Conservation (phyloP, 345 rosid species). For the Iberis pinnata region DNA sequence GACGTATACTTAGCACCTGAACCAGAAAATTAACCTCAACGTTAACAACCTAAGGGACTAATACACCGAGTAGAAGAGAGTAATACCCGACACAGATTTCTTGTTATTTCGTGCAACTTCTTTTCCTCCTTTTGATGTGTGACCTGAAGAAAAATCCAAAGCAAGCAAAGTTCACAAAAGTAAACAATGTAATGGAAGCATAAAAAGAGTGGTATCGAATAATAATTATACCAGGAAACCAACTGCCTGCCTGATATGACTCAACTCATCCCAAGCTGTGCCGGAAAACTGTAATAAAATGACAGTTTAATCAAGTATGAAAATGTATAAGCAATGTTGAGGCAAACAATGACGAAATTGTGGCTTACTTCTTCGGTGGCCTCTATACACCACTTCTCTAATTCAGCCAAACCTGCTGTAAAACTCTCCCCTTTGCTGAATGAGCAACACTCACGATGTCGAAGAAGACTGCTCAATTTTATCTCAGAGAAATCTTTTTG, state of each 20-base stretch:
- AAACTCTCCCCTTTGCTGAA: slow-evolving; percentile 98
- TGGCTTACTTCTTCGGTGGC: slow-evolving; percentile 84
- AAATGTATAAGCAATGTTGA: background rate
- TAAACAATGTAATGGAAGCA: slow-evolving; percentile 2
- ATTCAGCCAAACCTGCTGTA: slow-evolving; percentile 85
- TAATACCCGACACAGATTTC: slow-evolving; percentile 85
- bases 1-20: slow-evolving; percentile 95
- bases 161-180: background rate
- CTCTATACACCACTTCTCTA: slow-evolving; percentile 59
- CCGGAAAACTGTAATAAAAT: slow-evolving; percentile 68
- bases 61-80: slow-evolving; percentile 5
- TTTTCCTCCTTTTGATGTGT: slow-evolving; percentile 95
- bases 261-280: slow-evolving; percentile 96
- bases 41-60: slow-evolving; percentile 2
- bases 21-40: slow-evolving; percentile 7
- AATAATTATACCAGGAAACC: slow-evolving; percentile 75
- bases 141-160: slow-evolving; percentile 47
- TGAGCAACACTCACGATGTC: slow-evolving; percentile 97
- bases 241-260: slow-evolving; percentile 97
- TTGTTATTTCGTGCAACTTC: slow-evolving; percentile 80
- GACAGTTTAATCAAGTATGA: slow-evolving; percentile 10
- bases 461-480: slow-evolving; percentile 71
- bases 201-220: slow-evolving; percentile 2
- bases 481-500: slow-evolving; percentile 12
- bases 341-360: slow-evolving; percentile 8